Evolutionary conservation across 495 filamentous ascomycete genomes (phyloP), one percentile per base, ranked within the genome.

Genomic region (Penicillium salamii): DNA sequence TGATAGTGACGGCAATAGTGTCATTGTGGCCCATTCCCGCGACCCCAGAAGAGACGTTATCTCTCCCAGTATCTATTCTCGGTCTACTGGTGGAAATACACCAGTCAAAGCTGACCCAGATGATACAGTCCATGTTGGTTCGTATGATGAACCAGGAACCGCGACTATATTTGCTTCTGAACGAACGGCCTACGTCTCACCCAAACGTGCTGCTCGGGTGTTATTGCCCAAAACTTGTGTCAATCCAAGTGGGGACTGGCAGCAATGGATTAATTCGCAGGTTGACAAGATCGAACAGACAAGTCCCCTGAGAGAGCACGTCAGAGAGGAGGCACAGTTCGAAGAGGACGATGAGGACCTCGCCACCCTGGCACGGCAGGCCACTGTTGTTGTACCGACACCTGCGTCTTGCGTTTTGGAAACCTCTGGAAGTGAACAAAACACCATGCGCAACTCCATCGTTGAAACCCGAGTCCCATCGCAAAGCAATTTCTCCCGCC

Each of bases 271-370:
- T 65, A 68, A 65, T 19, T 72, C 72, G 4, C 50, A 75, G 44
- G 68, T 76, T 21, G 67, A 64, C 17, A 63, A 60, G 26, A 64
- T 76, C 28, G 72, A 75, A 32, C 49, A 58, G 14, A 21, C 54
- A 14, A 60, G 53, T 15, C 59, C 64, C 18, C 47, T 41, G 11
- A 75, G 42, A 59, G 71, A 78, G 0, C 85, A 88, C 60, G 56
- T 83, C 42, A 71, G 83, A 12, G 85, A 89, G 63, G 48, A 67
- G 26, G 77, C 84, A 1, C 82, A 87, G 38, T 82, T 81, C 37
- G 59, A 75, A 21, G 75, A 72, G 23, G 79, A 86, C 7, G 55
- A 63, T 24, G 40, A 57, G 19, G 24, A 56, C 8, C 50, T 67
- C 18, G 57, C 46, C 20, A 37, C 40, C 0, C 46, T 59, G 8